These are phyloP conservation scores for Ampelocalamus luodianensis DNA, from an alignment of 176 grass and related monocot genomes.

Conservation along the genomic window DNA sequence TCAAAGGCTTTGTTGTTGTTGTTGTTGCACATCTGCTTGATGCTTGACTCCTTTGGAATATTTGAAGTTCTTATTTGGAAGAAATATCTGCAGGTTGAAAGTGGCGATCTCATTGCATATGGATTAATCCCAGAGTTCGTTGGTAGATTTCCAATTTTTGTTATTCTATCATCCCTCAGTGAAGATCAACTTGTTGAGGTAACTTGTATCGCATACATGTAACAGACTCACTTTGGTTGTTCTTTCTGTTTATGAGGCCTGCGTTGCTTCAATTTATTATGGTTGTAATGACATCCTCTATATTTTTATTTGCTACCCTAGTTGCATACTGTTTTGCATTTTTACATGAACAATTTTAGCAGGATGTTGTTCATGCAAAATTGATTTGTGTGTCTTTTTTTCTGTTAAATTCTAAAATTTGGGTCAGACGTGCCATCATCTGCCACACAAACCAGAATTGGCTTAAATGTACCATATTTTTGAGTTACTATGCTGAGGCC, in stretches of 20 bases:
- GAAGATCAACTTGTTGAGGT: constrained; percentile 83
- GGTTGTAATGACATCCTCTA: background rate
- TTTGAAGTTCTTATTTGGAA: constrained; percentile 5
- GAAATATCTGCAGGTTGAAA: constrained; percentile 65
- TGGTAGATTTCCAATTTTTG: constrained; percentile 80
- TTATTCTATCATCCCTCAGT: constrained; percentile 67
- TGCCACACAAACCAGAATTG: background rate
- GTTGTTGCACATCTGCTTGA: constrained; percentile 4
- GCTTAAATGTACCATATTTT: too few relatives aligned
- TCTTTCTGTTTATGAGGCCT: background rate
- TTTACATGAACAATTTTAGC: background rate
- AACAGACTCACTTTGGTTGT: background rate
- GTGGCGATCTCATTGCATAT: constrained; percentile 73
- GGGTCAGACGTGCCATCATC: background rate
- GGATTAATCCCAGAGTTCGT: constrained; percentile 80
- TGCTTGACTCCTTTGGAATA: background rate
- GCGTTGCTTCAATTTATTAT: background rate
- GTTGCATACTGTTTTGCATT: background rate
- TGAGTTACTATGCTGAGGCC: too few relatives aligned
- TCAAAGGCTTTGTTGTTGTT: too few relatives aligned
- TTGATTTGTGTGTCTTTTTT: background rate
- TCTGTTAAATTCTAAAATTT: constrained; percentile 16
- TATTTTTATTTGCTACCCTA: constrained; percentile 6
- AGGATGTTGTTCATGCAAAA: background rate
- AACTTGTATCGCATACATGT: constrained; percentile 22